Percentiles rank a stretch among this genome's conserved stretches.
Evolutionary conservation across 768 basidiomycete species (phyloP).

Genomic region (Suillus spraguei): DNA sequence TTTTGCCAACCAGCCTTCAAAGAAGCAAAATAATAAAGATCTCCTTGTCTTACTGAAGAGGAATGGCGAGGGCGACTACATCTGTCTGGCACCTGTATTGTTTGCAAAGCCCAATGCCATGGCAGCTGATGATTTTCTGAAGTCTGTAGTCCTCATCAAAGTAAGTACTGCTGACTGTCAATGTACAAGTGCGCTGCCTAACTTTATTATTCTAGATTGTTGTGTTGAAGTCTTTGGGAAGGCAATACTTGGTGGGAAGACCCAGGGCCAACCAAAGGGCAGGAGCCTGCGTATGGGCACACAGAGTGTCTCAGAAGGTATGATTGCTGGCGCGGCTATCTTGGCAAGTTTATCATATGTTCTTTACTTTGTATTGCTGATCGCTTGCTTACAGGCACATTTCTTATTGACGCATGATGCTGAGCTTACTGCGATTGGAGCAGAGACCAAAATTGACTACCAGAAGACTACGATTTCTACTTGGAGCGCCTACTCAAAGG

Average conservation of each 20-base stretch:
- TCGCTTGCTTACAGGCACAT: neutral
- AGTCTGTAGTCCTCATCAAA: neutral
- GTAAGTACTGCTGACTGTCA: neutral
- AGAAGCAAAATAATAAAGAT: neutral
- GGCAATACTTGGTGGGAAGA: slow-evolving; percentile 10
- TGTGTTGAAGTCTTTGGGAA: slow-evolving; percentile 5
- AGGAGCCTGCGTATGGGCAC: neutral
- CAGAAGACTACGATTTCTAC: slow-evolving; percentile 8
- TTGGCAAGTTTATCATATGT: neutral
- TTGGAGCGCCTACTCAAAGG: slow-evolving; percentile 1
- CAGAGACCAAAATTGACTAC: slow-evolving; percentile 2
- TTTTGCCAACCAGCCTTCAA: neutral
- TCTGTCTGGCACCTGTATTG: slow-evolving; percentile 1
- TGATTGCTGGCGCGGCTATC: slow-evolving; percentile 1
- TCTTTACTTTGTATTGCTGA: neutral
- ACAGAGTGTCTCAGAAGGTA: slow-evolving; percentile 1
- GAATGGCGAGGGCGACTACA: neutral
- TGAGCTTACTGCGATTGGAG: neutral
- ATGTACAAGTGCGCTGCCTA: neutral
- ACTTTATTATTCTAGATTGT: slow-evolving; percentile 1
- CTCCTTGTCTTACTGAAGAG: slow-evolving; percentile 3
- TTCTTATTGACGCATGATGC: slow-evolving; percentile 3
- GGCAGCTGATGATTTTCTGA: slow-evolving; percentile 1
- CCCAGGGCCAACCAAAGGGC: neutral
- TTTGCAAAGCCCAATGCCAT: neutral